Percentiles rank a stretch among this genome's conserved stretches.
phyloP scores from a whole-genome alignment of 108 stramenopile species.

The Pseudonitzschia multiseries region DNA sequence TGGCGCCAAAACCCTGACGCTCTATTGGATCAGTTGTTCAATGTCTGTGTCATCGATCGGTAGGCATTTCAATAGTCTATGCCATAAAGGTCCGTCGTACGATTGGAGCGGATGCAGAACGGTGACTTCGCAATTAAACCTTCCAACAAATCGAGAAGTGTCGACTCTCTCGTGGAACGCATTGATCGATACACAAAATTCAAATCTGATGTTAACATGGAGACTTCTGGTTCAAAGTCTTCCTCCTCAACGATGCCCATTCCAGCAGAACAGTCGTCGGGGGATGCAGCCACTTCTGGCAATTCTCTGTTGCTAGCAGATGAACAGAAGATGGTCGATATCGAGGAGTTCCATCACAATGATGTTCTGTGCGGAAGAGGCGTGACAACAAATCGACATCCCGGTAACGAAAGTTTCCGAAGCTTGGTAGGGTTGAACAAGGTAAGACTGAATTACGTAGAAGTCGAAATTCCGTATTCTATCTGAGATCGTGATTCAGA shows the following conservation, averaged over 20 bases:
- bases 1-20: background rate
- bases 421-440: slow-evolving; percentile 52
- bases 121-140: background rate
- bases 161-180: slow-evolving; percentile 1
- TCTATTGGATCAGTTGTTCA: background rate
- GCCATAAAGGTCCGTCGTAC: background rate
- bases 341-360: slow-evolving; percentile 38
- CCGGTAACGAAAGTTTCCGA: slow-evolving; percentile 74
- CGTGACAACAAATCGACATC: slow-evolving; percentile 63
- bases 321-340: slow-evolving; percentile 38
- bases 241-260: background rate
- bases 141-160: background rate
- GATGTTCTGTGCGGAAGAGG: slow-evolving; percentile 81
- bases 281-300: background rate
- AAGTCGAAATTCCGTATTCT: slow-evolving; percentile 7
- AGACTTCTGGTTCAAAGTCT: background rate
- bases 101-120: background rate
- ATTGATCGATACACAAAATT: background rate
- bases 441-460: slow-evolving; percentile 25
- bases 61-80: background rate
- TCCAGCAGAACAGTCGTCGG: slow-evolving; percentile 3
- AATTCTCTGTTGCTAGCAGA: slow-evolving; percentile 24
- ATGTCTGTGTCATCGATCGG: slow-evolving; percentile 1
- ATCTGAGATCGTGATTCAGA: background rate
- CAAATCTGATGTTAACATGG: background rate